phyloP scores from a whole-genome alignment of 768 basidiomycete genomes.

The Tulasnella sp. region DNA sequence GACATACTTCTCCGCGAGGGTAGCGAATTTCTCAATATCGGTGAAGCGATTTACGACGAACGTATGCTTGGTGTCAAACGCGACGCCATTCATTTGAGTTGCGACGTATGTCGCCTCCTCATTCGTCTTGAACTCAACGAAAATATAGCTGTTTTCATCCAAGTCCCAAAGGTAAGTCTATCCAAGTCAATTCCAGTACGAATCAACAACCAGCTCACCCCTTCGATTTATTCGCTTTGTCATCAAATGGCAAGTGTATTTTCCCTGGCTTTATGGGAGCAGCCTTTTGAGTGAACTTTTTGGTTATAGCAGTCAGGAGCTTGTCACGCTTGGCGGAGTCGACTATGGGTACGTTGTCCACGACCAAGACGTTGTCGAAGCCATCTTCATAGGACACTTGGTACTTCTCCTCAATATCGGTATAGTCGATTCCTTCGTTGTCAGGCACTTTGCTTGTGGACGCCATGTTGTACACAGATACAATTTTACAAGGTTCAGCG shows the following conservation, averaged over 20 bases:
- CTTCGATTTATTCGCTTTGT: slow-evolving; percentile 72
- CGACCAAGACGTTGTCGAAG: slow-evolving; percentile 83
- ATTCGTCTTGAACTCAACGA: slow-evolving; percentile 62
- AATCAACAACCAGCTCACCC: slow-evolving; percentile 45
- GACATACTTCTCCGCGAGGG: slow-evolving; percentile 64
- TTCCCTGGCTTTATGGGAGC: slow-evolving; percentile 62
- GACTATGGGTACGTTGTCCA: slow-evolving; percentile 87
- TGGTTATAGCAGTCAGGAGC: slow-evolving; percentile 68
- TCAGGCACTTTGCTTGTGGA: slow-evolving; percentile 20
- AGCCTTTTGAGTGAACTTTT: slow-evolving; percentile 77
- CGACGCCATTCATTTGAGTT: slow-evolving; percentile 57
- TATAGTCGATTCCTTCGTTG: slow-evolving; percentile 70
- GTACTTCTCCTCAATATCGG: slow-evolving; percentile 87
- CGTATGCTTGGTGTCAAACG: slow-evolving; percentile 79
- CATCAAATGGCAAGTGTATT: slow-evolving; percentile 84
- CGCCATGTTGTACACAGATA: no score
- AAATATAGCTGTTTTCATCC: slow-evolving; percentile 49
- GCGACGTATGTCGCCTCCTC: slow-evolving; percentile 65
- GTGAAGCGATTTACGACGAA: slow-evolving; percentile 81
- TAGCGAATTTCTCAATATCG: slow-evolving; percentile 75
- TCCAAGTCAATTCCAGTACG: slow-evolving; percentile 14
- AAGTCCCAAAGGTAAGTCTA: not conserved
- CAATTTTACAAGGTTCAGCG: no score
- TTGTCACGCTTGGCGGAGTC: slow-evolving; percentile 76
- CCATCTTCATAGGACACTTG: slow-evolving; percentile 73